Conservation (phyloP, 2,329 filamentous ascomycete species). For the Sodiomyces alkalinus region DNA sequence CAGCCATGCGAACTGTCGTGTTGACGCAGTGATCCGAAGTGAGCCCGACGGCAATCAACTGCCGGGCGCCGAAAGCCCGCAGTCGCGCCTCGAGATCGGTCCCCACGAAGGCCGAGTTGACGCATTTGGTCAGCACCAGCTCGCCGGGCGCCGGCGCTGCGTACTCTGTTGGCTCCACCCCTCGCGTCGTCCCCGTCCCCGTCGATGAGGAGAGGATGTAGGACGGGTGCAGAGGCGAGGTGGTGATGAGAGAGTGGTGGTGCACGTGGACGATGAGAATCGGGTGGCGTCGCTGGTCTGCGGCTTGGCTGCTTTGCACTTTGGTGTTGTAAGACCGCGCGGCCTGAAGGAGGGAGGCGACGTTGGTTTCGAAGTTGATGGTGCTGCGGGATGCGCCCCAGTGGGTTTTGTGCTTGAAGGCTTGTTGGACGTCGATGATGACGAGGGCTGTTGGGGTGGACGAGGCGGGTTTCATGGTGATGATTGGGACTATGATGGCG, state of each 20-base stretch:
- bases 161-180: slow-evolving; percentile 13
- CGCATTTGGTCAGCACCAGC: slow-evolving; percentile 23
- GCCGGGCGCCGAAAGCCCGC: slow-evolving; percentile 15
- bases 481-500: no score
- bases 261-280: slow-evolving; percentile 27
- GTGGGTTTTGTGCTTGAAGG: slow-evolving; percentile 20
- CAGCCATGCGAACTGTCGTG: slow-evolving; percentile 30
- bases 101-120: slow-evolving; percentile 30
- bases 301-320: not conserved
- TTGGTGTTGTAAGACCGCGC: slow-evolving; percentile 8
- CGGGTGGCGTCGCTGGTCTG: slow-evolving; percentile 1
- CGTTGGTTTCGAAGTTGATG: slow-evolving; percentile 25
- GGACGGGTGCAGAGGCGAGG: slow-evolving; percentile 20
- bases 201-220: slow-evolving; percentile 12
- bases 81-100: slow-evolving; percentile 23
- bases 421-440: slow-evolving; percentile 30
- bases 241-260: slow-evolving; percentile 21
- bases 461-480: slow-evolving; percentile 9
- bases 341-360: slow-evolving; percentile 19
- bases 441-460: slow-evolving; percentile 23
- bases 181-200: slow-evolving; percentile 10
- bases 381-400: slow-evolving; percentile 27
- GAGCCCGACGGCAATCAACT: slow-evolving; percentile 24
- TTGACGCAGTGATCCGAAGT: slow-evolving; percentile 34
- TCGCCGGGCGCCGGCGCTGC: slow-evolving; percentile 17